Base-by-base conservation (phyloP, 2,329 filamentous ascomycete genomes). In the Fusarium bulbicola region DNA sequence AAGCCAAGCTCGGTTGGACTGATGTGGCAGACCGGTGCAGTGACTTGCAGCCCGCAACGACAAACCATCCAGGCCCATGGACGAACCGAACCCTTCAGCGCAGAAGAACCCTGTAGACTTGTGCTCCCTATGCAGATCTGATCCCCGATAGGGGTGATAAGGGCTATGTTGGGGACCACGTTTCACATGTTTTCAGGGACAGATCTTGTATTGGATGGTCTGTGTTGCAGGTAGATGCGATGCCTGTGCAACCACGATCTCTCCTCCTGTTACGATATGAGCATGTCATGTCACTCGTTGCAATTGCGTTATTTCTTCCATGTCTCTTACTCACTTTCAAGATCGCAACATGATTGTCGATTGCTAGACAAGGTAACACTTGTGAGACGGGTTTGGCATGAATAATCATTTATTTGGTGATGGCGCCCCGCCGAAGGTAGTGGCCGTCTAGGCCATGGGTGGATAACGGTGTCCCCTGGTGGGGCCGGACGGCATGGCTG, bases 401-500 rank as follows among this genome's bases (percentile, higher is more conserved):
- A 64, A 62, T 62, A 69, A 69, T 64, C 37, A 42, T 60, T 75
- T 70, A 42, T 60, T 75, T 70, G 59, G 57, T 65, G 62, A 74
- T 74, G 58, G 63, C 57, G 59, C 56, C 52, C 57, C 58, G 43
- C 70, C 72, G 58, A 70, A 63, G 66, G 54, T 75, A 61, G 42
- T 75, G 63, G 42, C 65, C 63, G 47, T 53, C n/a, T 13, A 37
- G 54, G 34, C 34, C 43, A 47, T 56, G 60, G 57, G 43, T 52
- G 54, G 54, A 61, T 54, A 40, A 49, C 53, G 66, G 45, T 24
- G 34, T 54, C 63, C 59, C 61, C 52, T 18, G 21, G 73, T 68
- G 80, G 78, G 74, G 71, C 76, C 77, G 77, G 53, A 45, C 50
- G 59, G 71, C 61, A 72, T 68, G 78, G 70, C 69, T 78, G 76